Evolutionary conservation across 805 yeast species (phyloP).

Genomic region (Pichia paraexigua): DNA sequence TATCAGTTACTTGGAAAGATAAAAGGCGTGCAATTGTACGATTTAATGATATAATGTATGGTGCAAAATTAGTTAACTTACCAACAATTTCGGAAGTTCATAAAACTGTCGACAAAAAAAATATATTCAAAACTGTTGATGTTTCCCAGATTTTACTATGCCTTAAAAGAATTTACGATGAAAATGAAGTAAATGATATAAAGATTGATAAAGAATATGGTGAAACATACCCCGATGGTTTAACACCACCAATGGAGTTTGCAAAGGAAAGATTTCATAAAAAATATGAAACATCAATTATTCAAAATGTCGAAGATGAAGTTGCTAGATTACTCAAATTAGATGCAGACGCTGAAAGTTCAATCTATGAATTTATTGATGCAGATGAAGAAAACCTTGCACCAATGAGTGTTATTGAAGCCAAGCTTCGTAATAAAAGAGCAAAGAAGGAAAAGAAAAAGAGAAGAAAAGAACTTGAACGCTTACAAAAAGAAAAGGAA

Average conservation of each 20-base stretch:
- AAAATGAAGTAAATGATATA: constrained; percentile 38
- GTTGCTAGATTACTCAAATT: constrained; percentile 68
- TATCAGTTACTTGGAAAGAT: constrained; percentile 78
- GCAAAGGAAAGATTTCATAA: constrained; percentile 66
- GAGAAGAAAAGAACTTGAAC: constrained; percentile 11
- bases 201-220: constrained; percentile 35
- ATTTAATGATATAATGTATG: constrained; percentile 63
- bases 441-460: constrained; percentile 19
- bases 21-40: constrained; percentile 68
- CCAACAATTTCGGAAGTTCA: constrained; percentile 85
- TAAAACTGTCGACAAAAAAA: constrained; percentile 84
- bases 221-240: constrained; percentile 59
- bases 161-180: constrained; percentile 41
- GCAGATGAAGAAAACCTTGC: constrained; percentile 11
- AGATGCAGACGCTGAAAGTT: constrained; percentile 80
- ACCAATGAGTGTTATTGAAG: constrained; percentile 32
- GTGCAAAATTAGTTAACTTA: constrained; percentile 78
- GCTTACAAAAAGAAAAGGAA: not conserved
- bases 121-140: constrained; percentile 79
- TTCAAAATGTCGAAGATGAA: constrained; percentile 68
- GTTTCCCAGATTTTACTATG: constrained; percentile 79
- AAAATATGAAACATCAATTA: constrained; percentile 58
- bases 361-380: constrained; percentile 67
- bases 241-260: constrained; percentile 72
- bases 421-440: constrained; percentile 14